Evolutionary conservation across 2,329 filamentous ascomycete genomes (phyloP).

Genomic region (Pyricularia pennisetigena): DNA sequence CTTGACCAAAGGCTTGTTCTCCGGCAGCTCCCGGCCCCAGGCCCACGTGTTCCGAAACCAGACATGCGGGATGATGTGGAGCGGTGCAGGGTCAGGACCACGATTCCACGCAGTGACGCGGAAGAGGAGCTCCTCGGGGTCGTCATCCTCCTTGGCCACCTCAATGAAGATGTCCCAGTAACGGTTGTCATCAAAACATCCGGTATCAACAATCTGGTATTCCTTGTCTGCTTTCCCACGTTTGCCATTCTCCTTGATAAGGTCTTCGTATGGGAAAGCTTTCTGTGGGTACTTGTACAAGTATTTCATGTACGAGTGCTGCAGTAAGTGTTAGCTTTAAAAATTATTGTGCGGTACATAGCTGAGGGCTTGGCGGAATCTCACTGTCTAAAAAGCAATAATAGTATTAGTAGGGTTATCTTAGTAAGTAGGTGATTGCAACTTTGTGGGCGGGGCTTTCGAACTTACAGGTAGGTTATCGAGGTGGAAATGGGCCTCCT

Average conservation of each 20-base stretch:
- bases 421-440: not conserved
- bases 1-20: conserved; percentile 72
- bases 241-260: conserved; percentile 73
- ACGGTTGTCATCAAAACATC: conserved; percentile 74
- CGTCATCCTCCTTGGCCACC: conserved; percentile 86
- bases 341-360: not conserved
- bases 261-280: conserved; percentile 83
- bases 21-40: conserved; percentile 71
- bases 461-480: conserved; percentile 71
- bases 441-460: not conserved
- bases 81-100: conserved; percentile 77
- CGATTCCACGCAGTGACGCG: conserved; percentile 95
- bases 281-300: conserved; percentile 95
- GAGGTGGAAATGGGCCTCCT: conserved; percentile 92
- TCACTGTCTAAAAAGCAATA: conserved; percentile 30
- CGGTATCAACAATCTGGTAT: conserved; percentile 87
- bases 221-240: conserved; percentile 70
- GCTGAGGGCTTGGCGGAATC: conserved; percentile 6
- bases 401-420: conserved; percentile 16
- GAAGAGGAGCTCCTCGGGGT: conserved; percentile 86
- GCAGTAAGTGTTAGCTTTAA: conserved; percentile 11
- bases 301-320: conserved; percentile 99
- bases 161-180: conserved; percentile 99
- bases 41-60: conserved; percentile 98
- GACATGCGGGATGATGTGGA: conserved; percentile 89